Evolutionary conservation across 2,329 filamentous ascomycete species (phyloP).

Genomic region (Pseudopyricularia javanii): DNA sequence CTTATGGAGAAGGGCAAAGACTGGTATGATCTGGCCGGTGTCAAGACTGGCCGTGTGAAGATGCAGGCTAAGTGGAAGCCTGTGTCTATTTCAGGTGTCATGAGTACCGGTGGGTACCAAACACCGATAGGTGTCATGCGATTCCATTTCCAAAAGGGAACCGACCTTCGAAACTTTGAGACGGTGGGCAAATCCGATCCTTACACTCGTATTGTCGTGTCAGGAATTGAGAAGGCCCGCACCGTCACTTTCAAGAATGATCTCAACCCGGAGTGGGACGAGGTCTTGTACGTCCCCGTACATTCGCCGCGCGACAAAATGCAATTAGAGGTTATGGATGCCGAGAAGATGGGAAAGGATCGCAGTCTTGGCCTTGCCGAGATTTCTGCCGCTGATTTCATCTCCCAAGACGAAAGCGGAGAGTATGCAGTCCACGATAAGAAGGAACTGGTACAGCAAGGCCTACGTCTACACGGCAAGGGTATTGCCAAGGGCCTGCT

Average conservation of each 20-base stretch:
- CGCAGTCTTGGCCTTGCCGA: constrained; percentile 76
- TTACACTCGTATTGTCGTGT: constrained; percentile 78
- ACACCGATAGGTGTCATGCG: constrained; percentile 93
- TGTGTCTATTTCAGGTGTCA: constrained; percentile 69
- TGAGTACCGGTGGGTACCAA: constrained; percentile 75
- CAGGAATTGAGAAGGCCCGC: constrained; percentile 78
- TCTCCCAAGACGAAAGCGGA: constrained; percentile 64
- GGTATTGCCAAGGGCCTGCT: constrained; percentile 67
- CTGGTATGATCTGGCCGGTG: constrained; percentile 83
- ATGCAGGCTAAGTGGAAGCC: constrained; percentile 93
- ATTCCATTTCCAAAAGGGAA: constrained; percentile 77
- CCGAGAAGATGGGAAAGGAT: constrained; percentile 85
- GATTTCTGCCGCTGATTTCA: constrained; percentile 64
- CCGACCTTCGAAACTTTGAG: constrained; percentile 80
- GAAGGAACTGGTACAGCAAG: constrained; percentile 54
- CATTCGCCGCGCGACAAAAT: constrained; percentile 77
- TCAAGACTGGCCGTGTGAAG: constrained; percentile 75
- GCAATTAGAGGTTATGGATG: constrained; percentile 89
- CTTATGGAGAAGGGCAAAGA: constrained; percentile 87
- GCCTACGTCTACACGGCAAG: constrained; percentile 63
- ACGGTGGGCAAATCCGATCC: constrained; percentile 95
- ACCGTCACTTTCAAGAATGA: constrained; percentile 97
- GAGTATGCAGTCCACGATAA: constrained; percentile 70
- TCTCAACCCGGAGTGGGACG: constrained; percentile 89
- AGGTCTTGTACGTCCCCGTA: constrained; percentile 86